Evolutionary conservation across 352 stramenopile genomes (phyloP), one percentile per base, ranked within the genome.

Genomic region (Elongisporangium prolatum): DNA sequence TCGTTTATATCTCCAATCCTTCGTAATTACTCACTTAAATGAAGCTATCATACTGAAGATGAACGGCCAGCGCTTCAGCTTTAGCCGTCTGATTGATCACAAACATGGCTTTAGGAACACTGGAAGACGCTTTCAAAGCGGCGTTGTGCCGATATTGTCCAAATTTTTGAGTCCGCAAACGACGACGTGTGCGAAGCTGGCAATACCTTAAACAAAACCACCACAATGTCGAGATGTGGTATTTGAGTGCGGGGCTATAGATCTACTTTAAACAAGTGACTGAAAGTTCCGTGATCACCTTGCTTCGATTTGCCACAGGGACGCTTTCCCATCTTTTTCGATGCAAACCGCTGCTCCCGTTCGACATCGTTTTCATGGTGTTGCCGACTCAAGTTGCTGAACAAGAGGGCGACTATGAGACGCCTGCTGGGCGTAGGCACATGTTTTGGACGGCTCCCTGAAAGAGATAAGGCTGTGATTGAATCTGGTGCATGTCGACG

Each of bases 31-130:
- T n/a, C 21, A 16, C 53, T 17, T 51, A 16, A 18, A 37, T 48
- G 21, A 21, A 8, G 16, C 2, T 3, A 57, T 14, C 28, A 40
- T 40, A 55, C 52, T 89, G 96, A 99, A 70, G 97, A 95, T 67
- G 99, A 99, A 68, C 97, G 97, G 21, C 98, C 80, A 37, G 76
- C 75, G 54, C 66, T 94, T 40, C 97, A 99, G 75, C 99, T 99
- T 64, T 97, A 99, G 97, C 98, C 20, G 97, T 97, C 7, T 99
- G 98, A 97, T 95, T 97, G 34, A 74, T 99, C n/a, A 99, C 98
- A 25, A 99, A 99, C 76, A 99, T 99, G 75, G 97, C 97, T 16
- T 98, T 89, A 20, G 97, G 97, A 48, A 99, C 97, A 8, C 97
- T 91, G 48, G 91, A 98, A 16, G 93, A 99, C 74, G 99, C 97